Base-by-base conservation (phyloP, 345 rosid genomes). In the Cardamine chenopodiifolia region DNA sequence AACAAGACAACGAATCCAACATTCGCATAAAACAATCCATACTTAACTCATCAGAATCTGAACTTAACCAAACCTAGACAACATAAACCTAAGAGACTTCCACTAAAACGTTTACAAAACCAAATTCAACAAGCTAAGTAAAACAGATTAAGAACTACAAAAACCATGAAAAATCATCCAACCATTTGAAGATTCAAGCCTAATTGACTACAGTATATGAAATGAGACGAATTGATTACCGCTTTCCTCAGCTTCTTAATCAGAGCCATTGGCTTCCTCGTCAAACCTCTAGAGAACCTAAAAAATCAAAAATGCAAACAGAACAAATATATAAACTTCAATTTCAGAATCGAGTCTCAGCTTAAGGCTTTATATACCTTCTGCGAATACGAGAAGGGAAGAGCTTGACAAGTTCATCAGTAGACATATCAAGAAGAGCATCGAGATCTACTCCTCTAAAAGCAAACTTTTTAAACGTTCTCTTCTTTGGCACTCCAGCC, bases 391-490 rank as follows among this genome's bases (percentile, higher is more conserved):
- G 91, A 26, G 98, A 82, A n/a, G 65, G 62, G 84, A 94, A 91
- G 81, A 94, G 95, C 88, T 91, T 87, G 37, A 91, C 98, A 59
- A 94, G 97, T 45, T 94, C 96, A 63, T 94, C 98, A 4, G 96
- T 89, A 53, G 94, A 86, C 97, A 93, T 93, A 71, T 93, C 98
- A 17, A 93, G 87, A 60, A 93, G 89, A 53, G 92, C 89, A 75
- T 90, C 97, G 74, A 90, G 80, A 86, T 90, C 97, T 1, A 90
- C 97, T 28, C 97, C 96, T 78, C 82, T 84, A 86, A 85, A 90
- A 35, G 91, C 85, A 64, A 90, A 90, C 90, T 87, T 90, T 87
- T 89, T 89, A 75, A 90, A 90, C 71, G 97, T 90, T 65, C 97
- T 87, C 90, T 89, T 87, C 88, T 88, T 90, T 0, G 92, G 94